A percentile compares a stretch with the other conserved stretches of the same genome.
phyloP scores from a whole-genome alignment of 73 alveolate species.

The Urostyla sp. region DNA sequence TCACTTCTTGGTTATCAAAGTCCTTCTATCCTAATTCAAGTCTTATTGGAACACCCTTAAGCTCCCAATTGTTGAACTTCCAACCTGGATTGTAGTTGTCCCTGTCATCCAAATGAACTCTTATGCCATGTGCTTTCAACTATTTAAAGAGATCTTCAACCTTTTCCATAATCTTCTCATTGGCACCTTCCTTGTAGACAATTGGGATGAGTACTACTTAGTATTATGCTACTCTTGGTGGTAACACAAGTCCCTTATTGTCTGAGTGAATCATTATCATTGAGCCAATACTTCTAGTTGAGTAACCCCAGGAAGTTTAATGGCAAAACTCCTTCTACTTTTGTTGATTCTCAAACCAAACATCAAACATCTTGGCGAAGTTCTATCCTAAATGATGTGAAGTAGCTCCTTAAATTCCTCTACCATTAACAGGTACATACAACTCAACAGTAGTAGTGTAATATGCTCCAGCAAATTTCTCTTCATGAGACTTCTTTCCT shows the following conservation, averaged over 20 bases:
- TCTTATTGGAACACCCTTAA: constrained; percentile 99
- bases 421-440: constrained; percentile 97
- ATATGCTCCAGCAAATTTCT: constrained; percentile 99
- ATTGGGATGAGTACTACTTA: constrained; percentile 98
- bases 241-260: constrained; percentile 99
- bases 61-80: constrained; percentile 99
- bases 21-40: constrained; percentile 97
- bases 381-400: constrained; percentile 99
- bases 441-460: constrained; percentile 97
- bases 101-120: constrained; percentile 96
- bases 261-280: constrained; percentile 99
- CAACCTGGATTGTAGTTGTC: constrained; percentile 98
- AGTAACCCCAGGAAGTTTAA: constrained; percentile 99
- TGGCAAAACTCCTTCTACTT: constrained; percentile 91
- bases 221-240: constrained; percentile 98
- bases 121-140: constrained; percentile 76
- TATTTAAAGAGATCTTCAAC: constrained; percentile 75
- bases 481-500: constrained; percentile 98
- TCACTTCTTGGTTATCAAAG: constrained; percentile 77
- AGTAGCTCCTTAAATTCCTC: constrained; percentile 99
- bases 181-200: constrained; percentile 84
- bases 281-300: constrained; percentile 97
- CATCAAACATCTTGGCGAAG: constrained; percentile 98
- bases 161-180: constrained; percentile 70
- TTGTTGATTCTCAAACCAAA: constrained; percentile 94